Evolutionary conservation across 2,329 filamentous ascomycete genomes (phyloP).

Genomic region (Mollisia scopiformis): DNA sequence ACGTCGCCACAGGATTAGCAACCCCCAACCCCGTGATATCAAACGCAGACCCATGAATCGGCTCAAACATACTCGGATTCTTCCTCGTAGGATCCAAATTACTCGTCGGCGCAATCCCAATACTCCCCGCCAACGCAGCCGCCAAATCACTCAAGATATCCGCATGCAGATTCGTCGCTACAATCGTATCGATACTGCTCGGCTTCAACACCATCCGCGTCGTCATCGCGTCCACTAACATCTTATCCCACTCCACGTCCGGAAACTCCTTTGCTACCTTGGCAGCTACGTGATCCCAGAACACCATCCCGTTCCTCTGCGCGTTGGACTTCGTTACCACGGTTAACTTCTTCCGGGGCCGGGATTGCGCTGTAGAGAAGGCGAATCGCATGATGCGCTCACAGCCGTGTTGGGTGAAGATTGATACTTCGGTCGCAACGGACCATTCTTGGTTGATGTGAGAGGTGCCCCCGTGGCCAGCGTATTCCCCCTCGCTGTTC

Average conservation of each 20-base stretch:
- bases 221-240: constrained; percentile 60
- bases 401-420: constrained; percentile 63
- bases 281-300: constrained; percentile 65
- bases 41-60: constrained; percentile 61
- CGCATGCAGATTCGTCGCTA: constrained; percentile 64
- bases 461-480: constrained; percentile 54
- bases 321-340: constrained; percentile 70
- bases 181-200: constrained; percentile 61
- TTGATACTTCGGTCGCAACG: constrained; percentile 61
- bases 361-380: constrained; percentile 54
- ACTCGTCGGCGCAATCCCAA: constrained; percentile 72
- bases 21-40: constrained; percentile 60
- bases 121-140: constrained; percentile 69
- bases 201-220: constrained; percentile 61
- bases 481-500: constrained; percentile 63
- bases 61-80: constrained; percentile 63
- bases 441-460: constrained; percentile 61
- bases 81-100: constrained; percentile 65
- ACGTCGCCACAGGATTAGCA: constrained; percentile 60
- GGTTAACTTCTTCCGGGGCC: constrained; percentile 61
- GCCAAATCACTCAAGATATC: constrained; percentile 74
- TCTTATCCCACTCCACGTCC: constrained; percentile 63
- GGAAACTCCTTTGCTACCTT: constrained; percentile 60
- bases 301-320: constrained; percentile 67
- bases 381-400: constrained; percentile 66